These are phyloP conservation scores for Hemerocallis citrina DNA, from an alignment of 106 monocot genomes.

Conservation along the genomic window DNA sequence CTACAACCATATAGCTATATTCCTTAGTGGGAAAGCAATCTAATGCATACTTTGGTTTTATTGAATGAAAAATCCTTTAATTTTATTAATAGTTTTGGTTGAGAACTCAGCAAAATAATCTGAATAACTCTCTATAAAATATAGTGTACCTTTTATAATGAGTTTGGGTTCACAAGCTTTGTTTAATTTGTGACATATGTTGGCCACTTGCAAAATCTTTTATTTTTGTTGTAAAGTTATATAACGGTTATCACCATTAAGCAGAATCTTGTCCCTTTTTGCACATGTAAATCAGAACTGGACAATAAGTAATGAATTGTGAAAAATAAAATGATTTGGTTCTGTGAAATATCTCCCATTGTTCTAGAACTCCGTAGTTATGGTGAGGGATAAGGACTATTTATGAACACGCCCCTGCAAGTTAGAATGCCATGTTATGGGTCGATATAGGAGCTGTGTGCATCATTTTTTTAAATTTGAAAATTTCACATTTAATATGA, in stretches of 20 bases:
- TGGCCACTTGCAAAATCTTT: not conserved
- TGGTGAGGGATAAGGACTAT: too few species aligned
- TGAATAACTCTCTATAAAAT: not conserved
- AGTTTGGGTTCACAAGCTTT: too few species aligned
- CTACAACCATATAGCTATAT: not conserved
- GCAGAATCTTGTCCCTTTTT: not conserved
- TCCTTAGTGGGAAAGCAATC: not conserved
- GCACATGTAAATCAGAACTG: not conserved
- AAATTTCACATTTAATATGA: too few species aligned
- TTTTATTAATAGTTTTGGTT: not conserved
- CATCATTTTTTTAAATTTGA: too few species aligned
- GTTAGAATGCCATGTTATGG: too few species aligned
- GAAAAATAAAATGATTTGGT: too few species aligned
- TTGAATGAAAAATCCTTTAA: not conserved
- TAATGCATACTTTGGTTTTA: not conserved
- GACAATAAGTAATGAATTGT: too few species aligned
- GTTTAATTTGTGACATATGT: not conserved
- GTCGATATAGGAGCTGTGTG: too few species aligned
- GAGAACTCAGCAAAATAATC: not conserved
- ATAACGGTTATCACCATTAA: not conserved
- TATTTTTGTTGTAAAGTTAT: too few species aligned
- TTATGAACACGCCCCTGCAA: too few species aligned
- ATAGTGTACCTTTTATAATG: not conserved
- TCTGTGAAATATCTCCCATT: too few species aligned
- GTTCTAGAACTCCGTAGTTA: too few species aligned